Evolutionary conservation across 108 stramenopile species (phyloP).

Genomic region (Cylindrotheca fusiformis): DNA sequence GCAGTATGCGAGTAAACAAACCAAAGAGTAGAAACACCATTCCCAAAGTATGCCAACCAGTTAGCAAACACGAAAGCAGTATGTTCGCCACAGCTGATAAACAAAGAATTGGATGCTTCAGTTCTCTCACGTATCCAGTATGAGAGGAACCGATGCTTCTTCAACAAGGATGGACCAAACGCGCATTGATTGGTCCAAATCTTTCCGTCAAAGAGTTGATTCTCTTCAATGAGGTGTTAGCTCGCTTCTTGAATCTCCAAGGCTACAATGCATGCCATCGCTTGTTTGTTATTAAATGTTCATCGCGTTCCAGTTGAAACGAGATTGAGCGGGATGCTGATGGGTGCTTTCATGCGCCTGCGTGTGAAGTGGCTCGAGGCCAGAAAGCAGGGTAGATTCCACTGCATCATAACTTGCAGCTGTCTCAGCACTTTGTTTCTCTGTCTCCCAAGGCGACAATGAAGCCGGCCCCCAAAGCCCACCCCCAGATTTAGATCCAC

Average conservation of each 20-base stretch:
- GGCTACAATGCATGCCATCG: background rate
- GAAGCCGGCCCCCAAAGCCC: conserved; percentile 21
- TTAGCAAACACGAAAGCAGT: conserved; percentile 15
- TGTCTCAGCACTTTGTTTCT: background rate
- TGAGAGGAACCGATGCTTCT: conserved; percentile 1
- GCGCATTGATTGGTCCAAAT: conserved; percentile 27
- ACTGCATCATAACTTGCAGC: background rate
- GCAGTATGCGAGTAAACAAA: too few species aligned
- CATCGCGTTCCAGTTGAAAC: conserved; percentile 24
- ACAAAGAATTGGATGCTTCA: background rate
- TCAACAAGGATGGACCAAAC: conserved; percentile 11
- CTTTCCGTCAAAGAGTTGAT: background rate
- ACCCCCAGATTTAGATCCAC: background rate
- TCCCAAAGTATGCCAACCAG: too few species aligned
- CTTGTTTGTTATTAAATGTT: conserved; percentile 6
- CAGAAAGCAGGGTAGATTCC: conserved; percentile 12
- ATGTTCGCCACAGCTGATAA: conserved; percentile 1
- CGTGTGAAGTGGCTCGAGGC: conserved; percentile 9
- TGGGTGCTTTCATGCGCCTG: background rate
- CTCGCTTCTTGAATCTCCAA: background rate
- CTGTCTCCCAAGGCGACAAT: conserved; percentile 8
- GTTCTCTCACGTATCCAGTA: conserved; percentile 28
- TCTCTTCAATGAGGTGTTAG: background rate
- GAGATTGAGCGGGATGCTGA: conserved; percentile 24
- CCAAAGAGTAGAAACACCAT: too few species aligned